Evolutionary conservation across 164 flowering plant genomes (phyloP), one percentile per base, ranked within the genome.

Genomic region (Buxus sempervirens): DNA sequence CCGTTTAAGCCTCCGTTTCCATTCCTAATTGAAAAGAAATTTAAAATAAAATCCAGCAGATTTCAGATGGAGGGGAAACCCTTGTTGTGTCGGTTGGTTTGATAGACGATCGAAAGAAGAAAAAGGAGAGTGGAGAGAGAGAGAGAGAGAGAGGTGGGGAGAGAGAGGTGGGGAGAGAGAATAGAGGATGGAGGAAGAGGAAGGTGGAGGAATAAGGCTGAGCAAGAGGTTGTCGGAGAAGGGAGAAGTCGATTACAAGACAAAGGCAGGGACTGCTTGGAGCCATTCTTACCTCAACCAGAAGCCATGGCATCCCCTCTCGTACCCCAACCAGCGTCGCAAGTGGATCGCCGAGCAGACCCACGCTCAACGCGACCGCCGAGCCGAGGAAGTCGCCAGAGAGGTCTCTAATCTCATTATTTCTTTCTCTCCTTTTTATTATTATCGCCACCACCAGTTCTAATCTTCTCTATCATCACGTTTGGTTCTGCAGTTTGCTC

Each of bases 291-390:
- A 70, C 73, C 88, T 95, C 22, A 95, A 95, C 73, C 99, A 95
- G 82, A 95, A 95, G 80, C 99, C 99, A 18, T 95, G 99, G 99
- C 99, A 95, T 66, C 99, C 99, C 42, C 90, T 95, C 72, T 95
- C 99, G 13, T 95, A 95, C 60, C 99, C 97, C 23, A 95, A 95
- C 72, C 99, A 95, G 65, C 97, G 96, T 66, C 93, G 98, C 76
- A 95, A 95, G 71, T 90, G 99, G 98, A 92, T 95, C 66, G 93
- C 97, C 75, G 97, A 92, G 68, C 98, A 95, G 72, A 83, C 89
- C 67, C 84, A 89, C 71, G 88, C 97, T 54, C 82, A 90, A 18
- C 83, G 76, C 56, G 54, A 78, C 0, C 91, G 91, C 62, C 84
- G 91, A 15, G 74, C 91, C 41, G 82, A 90, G 14, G 98, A 95